Conservation (phyloP, 2,329 filamentous ascomycete species). For the Colletotrichum endophyticum region DNA sequence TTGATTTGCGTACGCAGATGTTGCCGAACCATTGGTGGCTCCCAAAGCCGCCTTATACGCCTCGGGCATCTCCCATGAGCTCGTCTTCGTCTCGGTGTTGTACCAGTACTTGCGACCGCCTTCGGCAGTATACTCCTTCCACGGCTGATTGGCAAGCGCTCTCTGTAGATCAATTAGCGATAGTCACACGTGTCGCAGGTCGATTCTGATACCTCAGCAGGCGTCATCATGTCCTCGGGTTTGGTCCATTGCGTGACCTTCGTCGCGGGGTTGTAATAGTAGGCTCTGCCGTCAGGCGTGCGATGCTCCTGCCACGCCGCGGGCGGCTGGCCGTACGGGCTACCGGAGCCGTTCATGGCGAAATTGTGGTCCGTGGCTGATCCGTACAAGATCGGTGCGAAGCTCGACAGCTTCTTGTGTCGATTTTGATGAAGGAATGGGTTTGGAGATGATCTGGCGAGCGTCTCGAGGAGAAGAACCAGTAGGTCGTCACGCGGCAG, state of each 20-base stretch:
- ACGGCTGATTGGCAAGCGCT: slow-evolving; percentile 81
- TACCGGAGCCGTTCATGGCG: slow-evolving; percentile 64
- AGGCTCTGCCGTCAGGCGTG: slow-evolving; percentile 80
- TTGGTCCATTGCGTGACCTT: slow-evolving; percentile 95
- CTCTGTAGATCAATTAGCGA: slow-evolving; percentile 56
- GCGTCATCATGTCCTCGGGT: slow-evolving; percentile 85
- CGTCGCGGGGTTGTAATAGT: slow-evolving; percentile 89
- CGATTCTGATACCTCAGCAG: slow-evolving; percentile 70
- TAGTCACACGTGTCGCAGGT: neutral
- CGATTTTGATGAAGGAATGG: neutral
- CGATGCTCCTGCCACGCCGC: slow-evolving; percentile 81
- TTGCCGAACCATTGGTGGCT: slow-evolving; percentile 51
- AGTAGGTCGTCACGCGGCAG: neutral
- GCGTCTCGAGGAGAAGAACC: neutral
- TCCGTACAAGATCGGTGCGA: neutral
- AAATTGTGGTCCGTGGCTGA: neutral
- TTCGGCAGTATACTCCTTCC: slow-evolving; percentile 90
- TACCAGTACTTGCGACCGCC: slow-evolving; percentile 95
- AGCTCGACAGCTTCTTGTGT: neutral
- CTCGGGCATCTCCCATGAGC: slow-evolving; percentile 93
- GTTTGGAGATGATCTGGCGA: neutral
- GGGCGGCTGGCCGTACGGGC: slow-evolving; percentile 50
- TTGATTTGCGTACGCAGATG: slow-evolving; percentile 42
- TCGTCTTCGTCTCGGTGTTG: slow-evolving; percentile 89
- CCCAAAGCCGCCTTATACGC: slow-evolving; percentile 78